phyloP scores from a whole-genome alignment of 192 early-diverging fungal genomes.

The Linnemannia schmuckeri region DNA sequence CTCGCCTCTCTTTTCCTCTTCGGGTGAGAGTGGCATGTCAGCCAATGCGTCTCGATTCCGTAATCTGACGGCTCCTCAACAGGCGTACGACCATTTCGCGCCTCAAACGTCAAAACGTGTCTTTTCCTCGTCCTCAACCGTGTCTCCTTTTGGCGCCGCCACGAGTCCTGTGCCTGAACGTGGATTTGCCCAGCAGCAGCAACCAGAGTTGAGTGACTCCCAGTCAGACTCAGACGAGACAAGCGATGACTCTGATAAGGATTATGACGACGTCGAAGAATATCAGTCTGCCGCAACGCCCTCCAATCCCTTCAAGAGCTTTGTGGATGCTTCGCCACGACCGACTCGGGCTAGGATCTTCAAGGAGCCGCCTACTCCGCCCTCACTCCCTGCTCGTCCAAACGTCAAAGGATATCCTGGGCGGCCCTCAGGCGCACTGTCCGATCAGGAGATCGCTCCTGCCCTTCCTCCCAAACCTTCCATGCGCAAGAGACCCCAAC shows the following conservation, averaged over 20 bases:
- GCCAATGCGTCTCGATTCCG: conserved; percentile 46
- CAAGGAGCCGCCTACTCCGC: conserved; percentile 22
- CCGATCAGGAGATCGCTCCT: conserved; percentile 35
- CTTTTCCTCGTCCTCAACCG: conserved; percentile 36
- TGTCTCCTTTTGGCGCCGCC: conserved; percentile 17
- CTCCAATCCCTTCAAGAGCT: conserved; percentile 34
- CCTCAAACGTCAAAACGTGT: conserved; percentile 41
- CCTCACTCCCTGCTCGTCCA: conserved; percentile 46
- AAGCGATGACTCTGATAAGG: conserved; percentile 54
- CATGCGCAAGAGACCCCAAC: conserved; percentile 32
- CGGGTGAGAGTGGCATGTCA: conserved; percentile 45
- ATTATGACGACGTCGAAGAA: conserved; percentile 50
- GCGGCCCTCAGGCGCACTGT: background rate
- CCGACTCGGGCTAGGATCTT: conserved; percentile 21
- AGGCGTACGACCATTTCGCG: conserved; percentile 36
- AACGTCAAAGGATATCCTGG: conserved; percentile 14
- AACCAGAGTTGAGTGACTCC: conserved; percentile 40
- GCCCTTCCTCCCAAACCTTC: conserved; percentile 47
- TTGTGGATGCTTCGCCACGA: conserved; percentile 24
- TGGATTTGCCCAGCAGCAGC: conserved; percentile 35
- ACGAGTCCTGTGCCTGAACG: conserved; percentile 43
- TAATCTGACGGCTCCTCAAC: conserved; percentile 47
- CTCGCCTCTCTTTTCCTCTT: conserved; percentile 28
- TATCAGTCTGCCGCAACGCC: conserved; percentile 9
- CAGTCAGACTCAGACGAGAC: conserved; percentile 53